These are phyloP conservation scores for Micractinium conductrix DNA, from an alignment of 139 green algal species.

Conservation along the genomic window DNA sequence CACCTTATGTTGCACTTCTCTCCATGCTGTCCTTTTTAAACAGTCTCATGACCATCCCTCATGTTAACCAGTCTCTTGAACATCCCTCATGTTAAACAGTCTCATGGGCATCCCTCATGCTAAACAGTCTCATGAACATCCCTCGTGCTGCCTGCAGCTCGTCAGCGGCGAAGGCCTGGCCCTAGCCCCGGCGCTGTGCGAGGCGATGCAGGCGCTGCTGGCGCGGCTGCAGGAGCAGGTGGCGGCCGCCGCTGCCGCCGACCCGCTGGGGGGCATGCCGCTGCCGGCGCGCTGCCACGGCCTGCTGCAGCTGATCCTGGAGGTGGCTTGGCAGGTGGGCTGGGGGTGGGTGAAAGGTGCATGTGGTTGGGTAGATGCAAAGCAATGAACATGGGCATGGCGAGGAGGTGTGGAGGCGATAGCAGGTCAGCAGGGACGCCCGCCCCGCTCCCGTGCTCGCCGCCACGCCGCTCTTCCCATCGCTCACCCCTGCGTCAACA, in stretches of 20 bases:
- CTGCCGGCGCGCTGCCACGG: constrained; percentile 55
- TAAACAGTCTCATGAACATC: too few relatives aligned
- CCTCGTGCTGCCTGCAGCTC: constrained; percentile 22
- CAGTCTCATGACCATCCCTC: neutral
- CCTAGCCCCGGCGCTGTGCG: constrained; percentile 44
- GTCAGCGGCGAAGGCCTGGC: neutral
- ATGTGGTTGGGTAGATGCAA: too few relatives aligned
- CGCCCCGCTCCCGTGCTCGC: too few relatives aligned
- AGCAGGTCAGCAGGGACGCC: too few relatives aligned
- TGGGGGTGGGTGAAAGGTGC: neutral
- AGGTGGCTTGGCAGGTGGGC: constrained; percentile 35
- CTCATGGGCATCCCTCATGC: too few relatives aligned
- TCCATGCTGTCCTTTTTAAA: too few relatives aligned
- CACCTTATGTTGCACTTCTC: too few relatives aligned
- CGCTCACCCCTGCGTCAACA: neutral
- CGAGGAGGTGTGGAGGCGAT: too few relatives aligned
- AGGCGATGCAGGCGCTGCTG: constrained; percentile 53
- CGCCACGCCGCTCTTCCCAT: too few relatives aligned
- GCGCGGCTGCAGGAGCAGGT: constrained; percentile 37
- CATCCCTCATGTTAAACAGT: too few relatives aligned
- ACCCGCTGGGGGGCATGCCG: constrained; percentile 25
- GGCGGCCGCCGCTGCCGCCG: neutral
- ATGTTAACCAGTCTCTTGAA: too few relatives aligned
- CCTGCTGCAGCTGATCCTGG: constrained; percentile 63
- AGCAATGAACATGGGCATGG: too few relatives aligned